These are phyloP conservation scores for Nepenthes alata DNA, from an alignment of 179 eudicot species.

Conservation along the genomic window DNA sequence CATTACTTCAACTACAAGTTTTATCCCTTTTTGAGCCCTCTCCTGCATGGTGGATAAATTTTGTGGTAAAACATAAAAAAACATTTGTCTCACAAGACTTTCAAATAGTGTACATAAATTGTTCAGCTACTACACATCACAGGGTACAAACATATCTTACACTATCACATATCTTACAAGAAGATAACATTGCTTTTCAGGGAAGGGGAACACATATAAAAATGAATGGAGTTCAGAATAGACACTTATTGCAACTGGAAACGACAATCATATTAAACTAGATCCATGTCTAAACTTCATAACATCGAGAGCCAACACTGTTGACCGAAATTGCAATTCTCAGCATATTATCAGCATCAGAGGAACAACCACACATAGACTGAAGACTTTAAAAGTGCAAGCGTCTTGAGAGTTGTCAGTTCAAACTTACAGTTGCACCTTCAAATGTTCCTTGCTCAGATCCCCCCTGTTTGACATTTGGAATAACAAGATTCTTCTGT, in stretches of 20 bases:
- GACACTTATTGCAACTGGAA: background rate
- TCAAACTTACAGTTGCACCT: slow-evolving; percentile 93
- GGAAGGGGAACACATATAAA: too few species aligned
- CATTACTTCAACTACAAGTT: too few species aligned
- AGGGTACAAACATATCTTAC: too few species aligned
- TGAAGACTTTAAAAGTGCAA: slow-evolving; percentile 4
- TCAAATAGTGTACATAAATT: too few species aligned
- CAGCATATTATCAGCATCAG: background rate
- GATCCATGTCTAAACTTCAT: background rate
- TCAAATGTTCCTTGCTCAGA: slow-evolving; percentile 94
- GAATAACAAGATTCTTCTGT: slow-evolving; percentile 82
- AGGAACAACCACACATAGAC: background rate
- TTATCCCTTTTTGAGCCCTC: too few species aligned
- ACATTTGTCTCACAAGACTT: too few species aligned
- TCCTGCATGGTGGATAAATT: too few species aligned
- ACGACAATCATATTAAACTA: background rate
- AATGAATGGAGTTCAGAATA: background rate
- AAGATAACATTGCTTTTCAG: too few species aligned
- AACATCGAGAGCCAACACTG: background rate
- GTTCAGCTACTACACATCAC: too few species aligned
- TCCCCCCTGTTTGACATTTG: slow-evolving; percentile 82
- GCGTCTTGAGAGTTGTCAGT: background rate
- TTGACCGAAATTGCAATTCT: background rate
- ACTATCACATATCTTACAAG: background rate
- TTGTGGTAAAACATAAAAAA: too few species aligned